Base-by-base conservation (phyloP, 345 rosid species). In the Mercurialis annua region DNA sequence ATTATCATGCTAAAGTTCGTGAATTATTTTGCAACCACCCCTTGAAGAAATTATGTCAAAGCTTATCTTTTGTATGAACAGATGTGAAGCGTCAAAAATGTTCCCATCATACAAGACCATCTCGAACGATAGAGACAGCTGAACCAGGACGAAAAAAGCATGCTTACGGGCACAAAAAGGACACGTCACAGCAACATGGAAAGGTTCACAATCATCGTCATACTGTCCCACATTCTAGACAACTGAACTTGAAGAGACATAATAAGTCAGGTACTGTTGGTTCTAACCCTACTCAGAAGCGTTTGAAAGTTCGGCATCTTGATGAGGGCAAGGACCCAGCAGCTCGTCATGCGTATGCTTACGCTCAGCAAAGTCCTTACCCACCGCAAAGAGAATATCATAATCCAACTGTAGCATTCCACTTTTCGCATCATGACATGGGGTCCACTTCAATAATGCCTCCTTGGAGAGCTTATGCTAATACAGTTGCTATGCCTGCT, bases 11-110 rank as follows among this genome's bases (percentile, higher is more conserved):
- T n/a, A n/a, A n/a, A n/a, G n/a, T n/a, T n/a, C n/a, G n/a, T n/a
- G n/a, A n/a, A n/a, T n/a, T n/a, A n/a, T n/a, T n/a, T n/a, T n/a
- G n/a, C n/a, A n/a, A n/a, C n/a, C n/a, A n/a, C n/a, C n/a, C n/a
- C n/a, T n/a, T n/a, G 18, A 10, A 58, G 40, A 65, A 15, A 38
- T 10, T 43, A 6, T 42, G 48, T 66, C 30, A 61, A 15, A 36
- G 58, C 43, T 44, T 21, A 10, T 53, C 65, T 23, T 47, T 60
- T 46, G 54, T 77, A 43, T 66, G 73, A 55, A 56, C 73, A 85
- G 88, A 75, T 73, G 70, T 66, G 48, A 80, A 82, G 69, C 69
- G 16, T 47, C 76, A 51, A 50, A 82, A 75, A 73, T 76, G 74
- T 69, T 78, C 61, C 23, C 66, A 43, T 61, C 72, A 65, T 34